Evolutionary conservation across 768 basidiomycete genomes (phyloP).

Genomic region (Phaeolepiota aurea): DNA sequence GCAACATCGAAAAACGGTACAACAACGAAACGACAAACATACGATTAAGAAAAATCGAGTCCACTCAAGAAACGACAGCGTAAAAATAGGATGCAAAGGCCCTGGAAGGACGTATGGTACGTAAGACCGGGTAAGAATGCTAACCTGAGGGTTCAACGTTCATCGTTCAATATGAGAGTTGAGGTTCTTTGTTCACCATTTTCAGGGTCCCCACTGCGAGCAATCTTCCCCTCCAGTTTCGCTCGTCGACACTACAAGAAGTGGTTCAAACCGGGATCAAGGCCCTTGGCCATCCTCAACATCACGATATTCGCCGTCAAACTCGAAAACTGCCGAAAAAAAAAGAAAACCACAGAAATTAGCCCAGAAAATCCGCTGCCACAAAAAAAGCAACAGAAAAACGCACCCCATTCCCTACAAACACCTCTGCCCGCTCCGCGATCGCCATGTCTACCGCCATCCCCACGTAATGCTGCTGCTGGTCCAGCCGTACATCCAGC

Average conservation of each 20-base stretch:
- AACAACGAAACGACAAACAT: too few relatives aligned
- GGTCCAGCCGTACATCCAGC: slow-evolving; percentile 23
- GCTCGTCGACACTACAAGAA: slow-evolving; percentile 1
- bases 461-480: slow-evolving; percentile 36
- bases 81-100: too few relatives aligned
- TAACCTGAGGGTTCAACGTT: too few relatives aligned
- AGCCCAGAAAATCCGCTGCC: neutral
- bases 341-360: neutral
- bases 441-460: slow-evolving; percentile 57
- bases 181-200: too few relatives aligned
- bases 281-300: slow-evolving; percentile 20
- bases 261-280: slow-evolving; percentile 7
- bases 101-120: too few relatives aligned
- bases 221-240: too few relatives aligned
- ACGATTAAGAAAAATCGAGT: too few relatives aligned
- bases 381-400: neutral
- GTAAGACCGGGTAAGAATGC: too few relatives aligned
- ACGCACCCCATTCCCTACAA: slow-evolving; percentile 54
- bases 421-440: slow-evolving; percentile 48
- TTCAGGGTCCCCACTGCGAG: too few relatives aligned
- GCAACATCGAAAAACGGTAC: too few relatives aligned
- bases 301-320: slow-evolving; percentile 26
- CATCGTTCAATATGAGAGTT: too few relatives aligned
- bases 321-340: slow-evolving; percentile 24
- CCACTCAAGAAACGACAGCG: too few relatives aligned